Base-by-base conservation (phyloP, 306 rosid genomes). In the Spatholobus suberectus region DNA sequence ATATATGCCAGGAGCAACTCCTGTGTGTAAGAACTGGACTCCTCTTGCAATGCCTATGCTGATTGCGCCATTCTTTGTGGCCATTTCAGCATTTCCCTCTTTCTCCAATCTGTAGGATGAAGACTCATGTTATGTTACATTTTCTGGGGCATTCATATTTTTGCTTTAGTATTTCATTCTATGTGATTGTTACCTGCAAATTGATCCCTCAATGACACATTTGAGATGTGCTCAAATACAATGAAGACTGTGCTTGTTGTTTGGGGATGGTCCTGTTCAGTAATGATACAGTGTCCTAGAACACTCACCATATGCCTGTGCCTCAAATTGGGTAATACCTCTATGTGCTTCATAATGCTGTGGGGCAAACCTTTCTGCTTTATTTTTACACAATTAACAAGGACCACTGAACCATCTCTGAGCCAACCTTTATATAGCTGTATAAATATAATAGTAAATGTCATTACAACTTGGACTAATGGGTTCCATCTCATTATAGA, bases 31-130 rank as follows among this genome's bases (percentile, higher is more conserved):
- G 85, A 88, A 90, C 75, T 92, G 98, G 15, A 94, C 87, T 61
- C 99, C 99, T 66, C 97, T 89, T 10, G 97, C 95, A 35, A 91
- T 81, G n/a, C 97, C 97, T n/a, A 94, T 89, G 68, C 88, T 85
- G 20, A 96, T 93, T 41, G 95, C n/a, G n/a, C 98, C 97, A 96
- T 90, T 88, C 99, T 96, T 85, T 96, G 98, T 32, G 98, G 97
- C 99, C 98, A 96, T 86, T 96, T 96, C 82, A 96, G 80, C 84
- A 86, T 83, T n/a, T 93, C 97, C 81, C 90, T 96, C 86, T 88
- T 91, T 83, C 90, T 94, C 93, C 95, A 84, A 86, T 96, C 99
- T 96, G 85, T 75, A 66, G 61, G 70, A 75, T 75, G 34, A 71
- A 73, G 38, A 75, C 49, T 26, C 57, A 57, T 44, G 29, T 73